These are phyloP conservation scores for Ascochyta viciae-villosae DNA, from an alignment of 2,329 filamentous ascomycete genomes.

Conservation along the genomic window DNA sequence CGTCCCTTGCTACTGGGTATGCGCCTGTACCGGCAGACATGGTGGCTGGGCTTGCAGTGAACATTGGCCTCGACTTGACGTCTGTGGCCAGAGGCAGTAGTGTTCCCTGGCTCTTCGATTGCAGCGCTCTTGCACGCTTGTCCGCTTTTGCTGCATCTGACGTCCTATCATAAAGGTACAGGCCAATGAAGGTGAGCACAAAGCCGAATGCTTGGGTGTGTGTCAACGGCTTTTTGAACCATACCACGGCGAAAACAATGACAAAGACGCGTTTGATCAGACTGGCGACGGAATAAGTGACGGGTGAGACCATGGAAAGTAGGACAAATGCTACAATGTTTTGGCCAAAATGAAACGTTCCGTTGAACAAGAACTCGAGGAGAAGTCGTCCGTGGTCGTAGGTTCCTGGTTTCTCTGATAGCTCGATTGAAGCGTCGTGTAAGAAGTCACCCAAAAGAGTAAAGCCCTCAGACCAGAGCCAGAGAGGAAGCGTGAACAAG, in stretches of 20 bases:
- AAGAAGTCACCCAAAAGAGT: conserved; percentile 78
- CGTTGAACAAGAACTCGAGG: conserved; percentile 96
- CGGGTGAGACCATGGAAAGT: conserved; percentile 90
- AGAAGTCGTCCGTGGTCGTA: conserved; percentile 66
- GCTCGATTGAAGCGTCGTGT: conserved; percentile 78
- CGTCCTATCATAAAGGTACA: conserved; percentile 95
- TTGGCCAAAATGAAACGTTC: conserved; percentile 93
- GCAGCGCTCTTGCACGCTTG: conserved; percentile 70
- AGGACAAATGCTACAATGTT: conserved; percentile 95
- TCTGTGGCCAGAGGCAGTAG: conserved; percentile 70
- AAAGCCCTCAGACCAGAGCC: conserved; percentile 90
- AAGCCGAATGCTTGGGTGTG: conserved; percentile 84
- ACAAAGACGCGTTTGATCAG: conserved; percentile 98
- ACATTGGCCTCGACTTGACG: conserved; percentile 31
- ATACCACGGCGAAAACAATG: conserved; percentile 91
- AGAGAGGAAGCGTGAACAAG: conserved; percentile 84
- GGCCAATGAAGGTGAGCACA: conserved; percentile 83
- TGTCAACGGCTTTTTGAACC: conserved; percentile 93
- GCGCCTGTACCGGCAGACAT: conserved; percentile 45
- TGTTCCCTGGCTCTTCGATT: conserved; percentile 67
- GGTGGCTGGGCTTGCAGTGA: conserved; percentile 51
- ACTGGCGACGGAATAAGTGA: conserved; percentile 95
- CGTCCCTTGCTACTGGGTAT: conserved; percentile 51
- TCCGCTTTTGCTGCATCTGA: conserved; percentile 89
- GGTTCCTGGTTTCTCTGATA: conserved; percentile 78